Evolutionary conservation across 2,329 filamentous ascomycete species (phyloP).

Genomic region (Zelopaecilomyces penicillatus): DNA sequence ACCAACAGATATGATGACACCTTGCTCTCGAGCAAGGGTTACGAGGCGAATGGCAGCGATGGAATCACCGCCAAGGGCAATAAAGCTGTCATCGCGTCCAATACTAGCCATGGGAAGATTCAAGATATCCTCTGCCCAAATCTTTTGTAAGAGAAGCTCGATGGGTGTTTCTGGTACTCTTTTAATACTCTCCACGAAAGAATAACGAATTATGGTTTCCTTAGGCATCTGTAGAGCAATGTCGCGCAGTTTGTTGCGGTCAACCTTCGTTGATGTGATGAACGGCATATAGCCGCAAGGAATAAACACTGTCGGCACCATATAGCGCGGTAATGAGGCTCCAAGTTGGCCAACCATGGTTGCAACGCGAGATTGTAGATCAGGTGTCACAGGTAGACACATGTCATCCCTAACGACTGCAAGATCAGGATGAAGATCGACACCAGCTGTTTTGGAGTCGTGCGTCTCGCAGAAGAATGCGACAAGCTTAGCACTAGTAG

Average conservation of each 20-base stretch:
- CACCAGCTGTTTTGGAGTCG: background rate
- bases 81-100: slow-evolving; percentile 37
- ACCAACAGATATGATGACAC: slow-evolving; percentile 2
- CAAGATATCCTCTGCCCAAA: slow-evolving; percentile 28
- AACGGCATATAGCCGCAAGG: background rate
- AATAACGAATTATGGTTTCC: background rate
- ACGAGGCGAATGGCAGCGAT: slow-evolving; percentile 39
- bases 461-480: background rate
- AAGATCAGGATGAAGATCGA: background rate
- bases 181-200: background rate
- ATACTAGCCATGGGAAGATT: slow-evolving; percentile 23
- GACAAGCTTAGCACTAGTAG: background rate
- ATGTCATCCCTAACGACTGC: background rate
- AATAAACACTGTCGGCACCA: background rate
- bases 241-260: background rate
- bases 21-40: background rate
- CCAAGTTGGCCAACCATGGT: background rate
- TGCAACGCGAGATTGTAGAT: background rate
- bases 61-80: slow-evolving; percentile 40
- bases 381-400: slow-evolving; percentile 4
- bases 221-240: background rate
- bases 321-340: background rate
- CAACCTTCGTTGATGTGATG: background rate
- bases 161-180: slow-evolving; percentile 1
- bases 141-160: slow-evolving; percentile 17